Conservation (phyloP, 73 alveolate species). For the Urostyla sp. region DNA sequence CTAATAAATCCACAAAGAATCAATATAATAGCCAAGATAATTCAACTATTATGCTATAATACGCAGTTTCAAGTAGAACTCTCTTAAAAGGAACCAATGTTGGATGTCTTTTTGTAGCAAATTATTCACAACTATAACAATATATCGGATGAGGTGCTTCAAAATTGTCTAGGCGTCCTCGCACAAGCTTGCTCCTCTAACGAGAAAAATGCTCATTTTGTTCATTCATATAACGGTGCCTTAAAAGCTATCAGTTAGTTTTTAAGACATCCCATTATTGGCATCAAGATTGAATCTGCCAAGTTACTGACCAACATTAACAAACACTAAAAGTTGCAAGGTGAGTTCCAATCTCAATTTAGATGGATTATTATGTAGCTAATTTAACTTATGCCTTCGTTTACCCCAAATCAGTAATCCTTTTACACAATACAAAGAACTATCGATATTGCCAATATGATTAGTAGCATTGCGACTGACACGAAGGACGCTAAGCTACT, state of each 20-base stretch:
- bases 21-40: not conserved
- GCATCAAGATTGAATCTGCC: slow-evolving; percentile 11
- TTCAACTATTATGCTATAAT: not conserved
- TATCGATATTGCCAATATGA: not conserved
- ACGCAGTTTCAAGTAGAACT: not conserved
- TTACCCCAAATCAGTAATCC: not conserved
- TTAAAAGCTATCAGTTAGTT: not conserved
- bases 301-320: slow-evolving; percentile 18
- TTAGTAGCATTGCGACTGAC: slow-evolving; percentile 3
- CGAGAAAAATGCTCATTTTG: not conserved
- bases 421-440: too few species aligned
- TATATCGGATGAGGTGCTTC: slow-evolving; percentile 20
- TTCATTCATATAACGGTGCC: not conserved
- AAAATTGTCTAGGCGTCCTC: slow-evolving; percentile 12
- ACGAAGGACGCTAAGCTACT: slow-evolving; percentile 5
- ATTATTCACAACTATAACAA: not conserved
- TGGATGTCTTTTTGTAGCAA: not conserved
- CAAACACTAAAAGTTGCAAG: slow-evolving; percentile 6
- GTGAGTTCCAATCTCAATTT: not conserved
- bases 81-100: too few species aligned
- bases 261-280: slow-evolving; percentile 15
- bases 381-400: not conserved
- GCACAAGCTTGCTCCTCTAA: slow-evolving; percentile 15
- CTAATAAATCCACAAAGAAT: slow-evolving; percentile 5
- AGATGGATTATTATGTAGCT: slow-evolving; percentile 45